These are phyloP conservation scores for Parachlorella kessleri DNA, from an alignment of 139 green algal genomes.

Conservation along the genomic window DNA sequence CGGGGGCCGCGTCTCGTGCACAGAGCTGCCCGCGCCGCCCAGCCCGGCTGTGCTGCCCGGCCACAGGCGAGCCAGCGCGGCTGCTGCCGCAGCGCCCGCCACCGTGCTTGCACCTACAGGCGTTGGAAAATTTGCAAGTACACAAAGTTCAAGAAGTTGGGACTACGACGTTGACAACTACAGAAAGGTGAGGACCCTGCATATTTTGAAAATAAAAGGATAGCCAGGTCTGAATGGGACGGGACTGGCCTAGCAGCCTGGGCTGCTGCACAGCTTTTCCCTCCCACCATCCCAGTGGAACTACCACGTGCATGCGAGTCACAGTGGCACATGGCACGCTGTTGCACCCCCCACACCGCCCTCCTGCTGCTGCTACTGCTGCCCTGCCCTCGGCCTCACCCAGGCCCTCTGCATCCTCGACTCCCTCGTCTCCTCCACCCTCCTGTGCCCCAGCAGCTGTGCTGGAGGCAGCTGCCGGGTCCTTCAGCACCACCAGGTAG, in stretches of 20 bases:
- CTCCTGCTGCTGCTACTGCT: slow-evolving; percentile 15
- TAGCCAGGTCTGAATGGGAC: too few species aligned
- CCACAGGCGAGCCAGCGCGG: slow-evolving; percentile 16
- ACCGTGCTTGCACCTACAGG: too few species aligned
- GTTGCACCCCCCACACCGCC: not conserved
- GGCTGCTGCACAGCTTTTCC: too few species aligned
- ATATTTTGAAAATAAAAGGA: too few species aligned
- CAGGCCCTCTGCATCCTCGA: not conserved
- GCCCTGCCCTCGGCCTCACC: not conserved
- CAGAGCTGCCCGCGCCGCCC: not conserved
- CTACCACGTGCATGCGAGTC: too few species aligned
- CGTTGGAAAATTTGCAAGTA: too few species aligned
- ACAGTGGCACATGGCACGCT: too few species aligned
- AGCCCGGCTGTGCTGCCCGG: slow-evolving; percentile 14
- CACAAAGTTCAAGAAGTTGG: too few species aligned
- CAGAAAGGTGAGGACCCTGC: too few species aligned
- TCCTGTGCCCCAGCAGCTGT: not conserved
- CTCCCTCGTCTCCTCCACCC: not conserved
- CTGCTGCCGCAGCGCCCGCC: slow-evolving; percentile 4
- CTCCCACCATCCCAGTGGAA: too few species aligned
- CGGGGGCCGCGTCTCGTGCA: slow-evolving; percentile 82
- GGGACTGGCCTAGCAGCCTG: too few species aligned
- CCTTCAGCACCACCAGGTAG: slow-evolving; percentile 42
- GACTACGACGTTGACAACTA: too few species aligned
- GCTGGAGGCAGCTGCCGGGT: not conserved